Conservation (phyloP, 106 monocot genomes). For the Dendrobium huoshanense region DNA sequence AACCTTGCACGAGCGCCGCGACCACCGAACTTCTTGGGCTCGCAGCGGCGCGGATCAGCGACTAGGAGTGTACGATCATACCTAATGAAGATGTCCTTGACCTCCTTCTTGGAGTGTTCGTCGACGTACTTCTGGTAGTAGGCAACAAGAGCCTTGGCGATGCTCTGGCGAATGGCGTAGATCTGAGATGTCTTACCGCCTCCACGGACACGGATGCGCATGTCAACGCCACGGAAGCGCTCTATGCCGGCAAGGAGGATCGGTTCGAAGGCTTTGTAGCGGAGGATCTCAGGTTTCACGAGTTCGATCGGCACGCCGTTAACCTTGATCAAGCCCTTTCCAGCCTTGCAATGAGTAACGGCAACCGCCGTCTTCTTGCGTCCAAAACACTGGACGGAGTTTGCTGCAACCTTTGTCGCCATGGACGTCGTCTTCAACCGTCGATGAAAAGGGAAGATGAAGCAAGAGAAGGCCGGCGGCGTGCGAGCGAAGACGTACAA, state of each 20-base stretch:
- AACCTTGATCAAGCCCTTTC: constrained; percentile 17
- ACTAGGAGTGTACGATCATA: constrained; percentile 17
- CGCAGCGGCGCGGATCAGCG: constrained; percentile 17
- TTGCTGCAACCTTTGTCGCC: background rate
- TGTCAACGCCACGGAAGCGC: constrained; percentile 15
- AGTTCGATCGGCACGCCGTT: constrained; percentile 18
- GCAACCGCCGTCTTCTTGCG: constrained; percentile 21
- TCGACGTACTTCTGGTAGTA: constrained; percentile 22
- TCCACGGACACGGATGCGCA: constrained; percentile 11
- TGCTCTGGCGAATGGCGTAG: constrained; percentile 16
- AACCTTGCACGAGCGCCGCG: constrained; percentile 20
- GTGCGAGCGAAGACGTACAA: background rate
- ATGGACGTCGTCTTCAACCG: background rate
- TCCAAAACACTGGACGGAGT: constrained; percentile 16
- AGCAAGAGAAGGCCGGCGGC: background rate
- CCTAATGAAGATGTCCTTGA: constrained; percentile 13
- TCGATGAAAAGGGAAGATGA: background rate
- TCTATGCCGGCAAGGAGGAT: constrained; percentile 13
- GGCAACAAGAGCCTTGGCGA: constrained; percentile 21
- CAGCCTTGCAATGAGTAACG: constrained; percentile 14
- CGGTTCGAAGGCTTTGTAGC: constrained; percentile 24
- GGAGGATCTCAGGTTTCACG: constrained; percentile 17
- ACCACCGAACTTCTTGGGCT: constrained; percentile 22
- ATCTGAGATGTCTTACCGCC: constrained; percentile 18
- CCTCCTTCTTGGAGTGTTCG: constrained; percentile 15